Conservation (phyloP, 805 yeast species). For the Yarrowia sp. region DNA sequence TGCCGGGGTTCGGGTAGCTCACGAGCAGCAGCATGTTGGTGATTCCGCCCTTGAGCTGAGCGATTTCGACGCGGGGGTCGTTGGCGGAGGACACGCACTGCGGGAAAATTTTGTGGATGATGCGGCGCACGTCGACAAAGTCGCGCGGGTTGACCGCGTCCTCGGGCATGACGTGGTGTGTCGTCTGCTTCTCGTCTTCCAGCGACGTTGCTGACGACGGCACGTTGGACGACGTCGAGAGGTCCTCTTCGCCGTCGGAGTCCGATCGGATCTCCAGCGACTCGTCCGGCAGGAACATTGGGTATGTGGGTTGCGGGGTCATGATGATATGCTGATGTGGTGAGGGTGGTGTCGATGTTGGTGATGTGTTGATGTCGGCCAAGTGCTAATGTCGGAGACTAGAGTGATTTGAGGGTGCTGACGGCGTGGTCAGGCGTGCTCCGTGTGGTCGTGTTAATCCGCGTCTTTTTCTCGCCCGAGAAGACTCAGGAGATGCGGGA, state of each 20-base stretch:
- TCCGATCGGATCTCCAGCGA: conserved; percentile 11
- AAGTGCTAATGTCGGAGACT: no score
- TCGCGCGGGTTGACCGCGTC: conserved; percentile 4
- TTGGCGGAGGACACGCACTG: neutral
- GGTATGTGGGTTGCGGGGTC: conserved; percentile 1
- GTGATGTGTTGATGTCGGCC: neutral
- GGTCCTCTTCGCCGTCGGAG: conserved; percentile 5
- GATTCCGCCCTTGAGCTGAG: conserved; percentile 41
- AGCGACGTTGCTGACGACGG: conserved; percentile 16
- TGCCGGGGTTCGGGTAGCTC: conserved; percentile 30
- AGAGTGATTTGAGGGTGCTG: no score
- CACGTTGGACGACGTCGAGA: neutral
- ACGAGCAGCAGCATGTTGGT: conserved; percentile 38
- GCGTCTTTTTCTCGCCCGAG: no score
- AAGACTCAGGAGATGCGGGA: no score
- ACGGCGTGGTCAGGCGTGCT: no score
- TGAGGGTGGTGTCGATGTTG: neutral
- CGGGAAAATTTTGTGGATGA: conserved; percentile 23
- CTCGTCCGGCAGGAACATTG: conserved; percentile 21
- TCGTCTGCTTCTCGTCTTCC: neutral
- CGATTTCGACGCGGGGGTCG: conserved; percentile 29
- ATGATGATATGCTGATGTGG: neutral
- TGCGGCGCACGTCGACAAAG: conserved; percentile 25
- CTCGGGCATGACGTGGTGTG: conserved; percentile 2
- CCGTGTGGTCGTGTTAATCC: no score